Conservation (phyloP, 129 eudicot species). For the Helichrysum umbraculigerum region DNA sequence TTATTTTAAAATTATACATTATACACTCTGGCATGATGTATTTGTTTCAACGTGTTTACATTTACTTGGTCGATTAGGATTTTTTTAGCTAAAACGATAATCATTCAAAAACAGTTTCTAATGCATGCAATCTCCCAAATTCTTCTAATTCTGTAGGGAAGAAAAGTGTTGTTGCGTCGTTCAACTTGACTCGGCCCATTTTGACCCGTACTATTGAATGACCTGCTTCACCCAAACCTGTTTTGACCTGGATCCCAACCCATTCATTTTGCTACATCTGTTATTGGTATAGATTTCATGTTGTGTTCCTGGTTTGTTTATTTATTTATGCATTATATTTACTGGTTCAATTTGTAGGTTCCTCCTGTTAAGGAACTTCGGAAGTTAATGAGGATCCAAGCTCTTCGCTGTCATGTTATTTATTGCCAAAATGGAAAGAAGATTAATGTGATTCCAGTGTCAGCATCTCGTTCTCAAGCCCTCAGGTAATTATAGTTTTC, state of each 20-base stretch:
- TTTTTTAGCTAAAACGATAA: not conserved
- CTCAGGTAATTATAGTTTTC: constrained; percentile 54
- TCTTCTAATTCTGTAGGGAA: not conserved
- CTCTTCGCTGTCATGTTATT: constrained; percentile 88
- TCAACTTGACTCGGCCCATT: not conserved
- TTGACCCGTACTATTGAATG: not conserved
- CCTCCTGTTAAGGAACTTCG: constrained; percentile 90
- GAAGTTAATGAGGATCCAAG: constrained; percentile 91
- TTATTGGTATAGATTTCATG: not conserved
- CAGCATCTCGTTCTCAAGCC: constrained; percentile 98
- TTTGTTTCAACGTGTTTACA: not conserved
- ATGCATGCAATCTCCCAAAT: no score
- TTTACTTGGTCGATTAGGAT: not conserved
- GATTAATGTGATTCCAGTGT: constrained; percentile 84
- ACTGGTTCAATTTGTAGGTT: constrained; percentile 51
- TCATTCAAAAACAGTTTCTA: not conserved
- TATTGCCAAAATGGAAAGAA: constrained; percentile 86
- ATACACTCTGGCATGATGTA: not conserved
- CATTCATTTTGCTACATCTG: not conserved
- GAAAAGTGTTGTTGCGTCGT: not conserved
- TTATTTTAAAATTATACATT: not conserved
- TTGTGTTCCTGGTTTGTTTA: not conserved
- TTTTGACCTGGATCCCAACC: no score
- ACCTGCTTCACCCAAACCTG: not conserved
- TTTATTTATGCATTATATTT: not conserved